Conservation (phyloP, 306 rosid genomes). For the Glycine soja region DNA sequence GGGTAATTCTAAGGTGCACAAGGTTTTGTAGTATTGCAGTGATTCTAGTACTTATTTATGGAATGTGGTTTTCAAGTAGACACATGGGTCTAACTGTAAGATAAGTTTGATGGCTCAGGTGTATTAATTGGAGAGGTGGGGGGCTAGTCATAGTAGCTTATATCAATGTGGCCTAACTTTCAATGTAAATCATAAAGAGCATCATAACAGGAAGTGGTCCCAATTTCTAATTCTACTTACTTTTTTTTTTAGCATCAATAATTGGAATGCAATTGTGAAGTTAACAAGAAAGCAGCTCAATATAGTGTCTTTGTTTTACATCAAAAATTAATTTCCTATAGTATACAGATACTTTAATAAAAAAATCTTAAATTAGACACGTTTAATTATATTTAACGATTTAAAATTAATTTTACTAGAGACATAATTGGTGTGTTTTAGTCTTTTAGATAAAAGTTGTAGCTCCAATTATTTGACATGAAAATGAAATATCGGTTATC, state of each 20-base stretch:
- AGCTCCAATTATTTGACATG: not conserved
- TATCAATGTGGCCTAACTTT: not conserved
- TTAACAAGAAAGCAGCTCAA: not conserved
- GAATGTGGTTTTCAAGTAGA: not conserved
- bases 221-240: not conserved
- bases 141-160: not conserved
- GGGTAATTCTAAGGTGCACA: slow-evolving; percentile 2
- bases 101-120: slow-evolving; percentile 11
- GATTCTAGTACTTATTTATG: not conserved
- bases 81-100: not conserved
- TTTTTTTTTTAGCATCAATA: not conserved
- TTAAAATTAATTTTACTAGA: not conserved
- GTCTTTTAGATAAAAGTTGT: not conserved
- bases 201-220: not conserved
- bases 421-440: not conserved
- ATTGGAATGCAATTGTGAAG: not conserved
- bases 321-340: not conserved
- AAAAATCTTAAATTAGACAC: not conserved
- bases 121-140: not conserved
- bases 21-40: not conserved
- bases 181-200: not conserved
- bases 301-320: not conserved
- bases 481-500: not conserved
- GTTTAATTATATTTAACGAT: not conserved
- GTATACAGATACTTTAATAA: not conserved